These are phyloP conservation scores for Neofusicoccum laricinum DNA, from an alignment of 2,329 filamentous ascomycete genomes.

Conservation along the genomic window DNA sequence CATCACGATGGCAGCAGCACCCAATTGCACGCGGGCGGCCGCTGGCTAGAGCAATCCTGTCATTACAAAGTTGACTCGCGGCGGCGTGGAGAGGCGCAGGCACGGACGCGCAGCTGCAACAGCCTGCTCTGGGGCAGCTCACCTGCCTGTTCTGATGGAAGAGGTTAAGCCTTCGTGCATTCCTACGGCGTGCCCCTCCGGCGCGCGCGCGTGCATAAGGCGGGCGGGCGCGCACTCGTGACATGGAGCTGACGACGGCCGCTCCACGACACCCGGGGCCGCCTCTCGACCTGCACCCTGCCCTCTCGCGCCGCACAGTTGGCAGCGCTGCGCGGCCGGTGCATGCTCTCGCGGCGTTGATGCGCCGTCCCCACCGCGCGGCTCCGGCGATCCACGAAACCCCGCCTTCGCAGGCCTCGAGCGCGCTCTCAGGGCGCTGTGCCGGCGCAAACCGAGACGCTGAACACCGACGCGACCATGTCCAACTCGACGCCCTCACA, in stretches of 20 bases:
- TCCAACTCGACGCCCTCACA: constrained; percentile 10
- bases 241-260: constrained; percentile 3
- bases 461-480: constrained; percentile 14
- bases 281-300: background rate
- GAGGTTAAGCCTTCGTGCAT: background rate
- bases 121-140: background rate
- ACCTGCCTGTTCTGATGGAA: constrained; percentile 6
- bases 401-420: constrained; percentile 10
- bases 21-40: background rate
- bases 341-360: background rate
- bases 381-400: constrained; percentile 1
- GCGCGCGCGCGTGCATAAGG: background rate
- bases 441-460: constrained; percentile 13
- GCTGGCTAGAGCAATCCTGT: constrained; percentile 7
- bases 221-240: constrained; percentile 8
- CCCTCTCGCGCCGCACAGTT: background rate
- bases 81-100: background rate
- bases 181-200: background rate
- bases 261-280: background rate
- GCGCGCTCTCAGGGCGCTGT: background rate
- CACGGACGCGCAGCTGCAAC: too few relatives aligned
- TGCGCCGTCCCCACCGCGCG: constrained; percentile 1
- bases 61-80: background rate
- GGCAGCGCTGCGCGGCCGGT: background rate
- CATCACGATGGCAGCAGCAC: background rate